phyloP scores from a whole-genome alignment of 164 flowering plant genomes.

The Kalanchoe fedtschenkoi region DNA sequence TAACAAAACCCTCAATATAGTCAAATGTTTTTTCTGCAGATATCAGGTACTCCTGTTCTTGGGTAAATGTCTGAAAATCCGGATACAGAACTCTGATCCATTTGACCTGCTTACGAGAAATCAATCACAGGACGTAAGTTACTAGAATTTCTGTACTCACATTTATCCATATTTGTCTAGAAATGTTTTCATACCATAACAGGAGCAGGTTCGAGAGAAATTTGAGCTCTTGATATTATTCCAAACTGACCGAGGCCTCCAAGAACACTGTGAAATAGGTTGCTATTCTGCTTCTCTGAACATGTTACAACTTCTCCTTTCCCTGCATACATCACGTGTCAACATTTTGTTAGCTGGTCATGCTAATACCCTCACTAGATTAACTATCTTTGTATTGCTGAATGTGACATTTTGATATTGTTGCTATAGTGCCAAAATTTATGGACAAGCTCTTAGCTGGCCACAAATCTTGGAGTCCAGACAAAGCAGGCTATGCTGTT shows the following conservation, averaged over 20 bases:
- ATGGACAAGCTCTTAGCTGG: not conserved
- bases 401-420: not conserved
- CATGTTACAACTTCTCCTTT: slow-evolving; percentile 45
- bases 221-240: slow-evolving; percentile 46
- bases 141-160: not conserved
- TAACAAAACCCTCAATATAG: slow-evolving; percentile 52
- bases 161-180: not conserved
- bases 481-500: not conserved
- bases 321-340: slow-evolving; percentile 26
- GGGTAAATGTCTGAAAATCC: slow-evolving; percentile 33
- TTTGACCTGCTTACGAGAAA: slow-evolving; percentile 35
- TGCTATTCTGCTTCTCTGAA: slow-evolving; percentile 33
- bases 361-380: not conserved
- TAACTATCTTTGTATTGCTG: not conserved
- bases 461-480: not conserved
- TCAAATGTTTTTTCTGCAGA: slow-evolving; percentile 36
- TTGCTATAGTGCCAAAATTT: not conserved
- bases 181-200: slow-evolving; percentile 24
- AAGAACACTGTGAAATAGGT: slow-evolving; percentile 46
- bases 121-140: not conserved
- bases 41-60: slow-evolving; percentile 47
- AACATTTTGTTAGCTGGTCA: not conserved
- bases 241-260: slow-evolving; percentile 68
- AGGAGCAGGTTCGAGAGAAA: slow-evolving; percentile 45
- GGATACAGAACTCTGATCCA: slow-evolving; percentile 51